Evolutionary conservation across 2,329 filamentous ascomycete species (phyloP), one percentile per base, ranked within the genome.

Genomic region (Akanthomyces muscarius): DNA sequence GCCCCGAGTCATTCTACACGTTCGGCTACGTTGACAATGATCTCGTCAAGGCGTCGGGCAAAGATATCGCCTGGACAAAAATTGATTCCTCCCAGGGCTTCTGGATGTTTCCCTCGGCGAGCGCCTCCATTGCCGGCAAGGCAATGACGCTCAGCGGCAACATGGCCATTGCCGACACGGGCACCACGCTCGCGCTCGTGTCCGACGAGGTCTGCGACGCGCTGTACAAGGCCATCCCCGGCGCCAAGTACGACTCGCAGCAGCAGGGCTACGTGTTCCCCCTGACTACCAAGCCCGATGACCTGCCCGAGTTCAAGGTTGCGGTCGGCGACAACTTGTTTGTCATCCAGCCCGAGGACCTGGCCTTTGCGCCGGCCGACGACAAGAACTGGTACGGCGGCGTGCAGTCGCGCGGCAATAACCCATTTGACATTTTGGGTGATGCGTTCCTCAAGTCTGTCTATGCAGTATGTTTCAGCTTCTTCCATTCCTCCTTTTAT

Each of bases 1-100:
- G 36, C 4, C 50, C 59, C 7, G 30, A 62, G 66, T 65, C 56
- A 4, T 59, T 53, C 14, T 93, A 91, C 75, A 87, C 91, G 70
- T 93, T 93, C 69, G 90, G 90, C 65, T 81, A 74, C 68, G 86
- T 93, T 69, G 88, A 93, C 71, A 71, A 70, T 1, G 76, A 76
- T 63, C 86, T 89, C 68, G 89, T 89, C 73, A 78, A 73, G 2
- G 89, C 89, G 36, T 69, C 80, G 5, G 59, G 51, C 7, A 4
- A n/a, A n/a, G 28, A 47, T 4, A 81, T 93, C 69, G 75, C 80
- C 21, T 91, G 86, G 71, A 79, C 86, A 18, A 77, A 81, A 11
- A 80, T 92, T 65, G 84, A 91, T 71, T 80, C 79, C 21, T 81
- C 80, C n/a, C 75, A 79, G 30, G 89, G 89, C 13, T 91, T 87